Evolutionary conservation across 1,284 basidiomycete genomes (phyloP), one percentile per base, ranked within the genome.

Genomic region (Tylopilus sp.): DNA sequence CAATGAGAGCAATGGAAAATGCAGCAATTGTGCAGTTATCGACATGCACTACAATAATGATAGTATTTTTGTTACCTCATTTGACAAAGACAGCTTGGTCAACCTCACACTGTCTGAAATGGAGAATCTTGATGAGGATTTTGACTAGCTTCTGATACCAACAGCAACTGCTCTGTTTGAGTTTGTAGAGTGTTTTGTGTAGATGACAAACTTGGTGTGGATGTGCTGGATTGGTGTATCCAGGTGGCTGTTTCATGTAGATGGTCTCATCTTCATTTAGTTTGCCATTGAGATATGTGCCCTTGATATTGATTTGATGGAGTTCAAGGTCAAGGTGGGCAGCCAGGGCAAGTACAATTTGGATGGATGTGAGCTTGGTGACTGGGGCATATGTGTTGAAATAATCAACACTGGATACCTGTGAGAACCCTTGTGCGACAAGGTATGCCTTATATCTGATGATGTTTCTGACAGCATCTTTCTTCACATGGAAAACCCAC

Each of bases 351-450:
- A 81, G 66, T 0, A 77, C 63, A 1, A 76, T 73, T 0, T 72
- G 64, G 9, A 83, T 69, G 0, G 80, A 79, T 2, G 70, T 61
- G 7, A 80, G 73, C 4, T 74, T 69, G 4, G 75, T 77, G 0
- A 82, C 74, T 0, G 82, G 78, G 0, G 82, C 73, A 53, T 77
- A 82, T 0, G 78, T 83, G 54, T 84, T 71, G n/a, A 78, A 72
- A 62, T 79, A 86, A 67, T 86, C 80, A 16, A 84, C 57, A 1
- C 83, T 81, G 1, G 76, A 72, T 0, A 73, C 68, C 67, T 87
- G 84, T 31, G 74, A 72, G 68, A 80, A 86, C 0, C 83, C 85
- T 35, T 82, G 77, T 0, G 82, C 82, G 0, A 85, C 78, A 0
- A 85, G 76, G 3, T 77, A 66, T 0, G 79, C 83, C 56, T 85